These are phyloP conservation scores for Saitozyma podzolica DNA, from an alignment of 768 basidiomycete genomes.

Conservation along the genomic window DNA sequence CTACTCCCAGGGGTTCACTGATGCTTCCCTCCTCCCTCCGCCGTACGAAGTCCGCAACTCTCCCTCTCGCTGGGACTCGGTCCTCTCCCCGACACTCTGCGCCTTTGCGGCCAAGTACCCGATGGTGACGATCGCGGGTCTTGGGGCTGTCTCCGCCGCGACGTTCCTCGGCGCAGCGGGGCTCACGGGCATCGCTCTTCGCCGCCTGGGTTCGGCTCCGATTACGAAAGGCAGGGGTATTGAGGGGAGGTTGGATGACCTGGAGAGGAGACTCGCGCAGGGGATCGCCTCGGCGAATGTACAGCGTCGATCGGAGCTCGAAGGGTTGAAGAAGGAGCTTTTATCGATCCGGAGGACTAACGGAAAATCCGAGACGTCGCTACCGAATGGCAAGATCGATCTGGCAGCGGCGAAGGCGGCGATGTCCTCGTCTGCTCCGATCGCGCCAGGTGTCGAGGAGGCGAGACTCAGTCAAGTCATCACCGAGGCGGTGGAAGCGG, in stretches of 20 bases:
- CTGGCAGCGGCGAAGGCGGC: not conserved
- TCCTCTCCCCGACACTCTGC: not conserved
- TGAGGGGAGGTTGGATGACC: not conserved
- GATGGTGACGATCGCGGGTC: constrained; percentile 12
- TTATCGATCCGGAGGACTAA: too few species aligned
- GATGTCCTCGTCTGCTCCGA: not conserved
- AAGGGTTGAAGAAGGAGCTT: too few species aligned
- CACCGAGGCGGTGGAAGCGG: constrained; percentile 11
- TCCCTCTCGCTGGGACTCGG: not conserved
- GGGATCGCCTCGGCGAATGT: too few species aligned
- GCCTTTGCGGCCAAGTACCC: constrained; percentile 14
- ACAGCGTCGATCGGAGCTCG: too few species aligned
- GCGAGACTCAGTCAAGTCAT: constrained; percentile 13
- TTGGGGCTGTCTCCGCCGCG: constrained; percentile 8
- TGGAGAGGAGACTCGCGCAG: not conserved
- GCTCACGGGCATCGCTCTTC: not conserved
- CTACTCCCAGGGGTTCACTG: not conserved
- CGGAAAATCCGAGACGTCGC: too few species aligned
- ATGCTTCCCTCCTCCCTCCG: not conserved
- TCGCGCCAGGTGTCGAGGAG: constrained; percentile 8
- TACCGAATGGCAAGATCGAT: too few species aligned
- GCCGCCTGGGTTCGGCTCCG: not conserved
- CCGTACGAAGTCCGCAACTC: not conserved
- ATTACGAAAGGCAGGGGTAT: not conserved
- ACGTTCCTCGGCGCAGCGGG: constrained; percentile 1